A percentile compares a stretch with the other conserved stretches of the same genome.
Conservation (phyloP, 2,329 filamentous ascomycete genomes). For the Penicillium sp. region DNA sequence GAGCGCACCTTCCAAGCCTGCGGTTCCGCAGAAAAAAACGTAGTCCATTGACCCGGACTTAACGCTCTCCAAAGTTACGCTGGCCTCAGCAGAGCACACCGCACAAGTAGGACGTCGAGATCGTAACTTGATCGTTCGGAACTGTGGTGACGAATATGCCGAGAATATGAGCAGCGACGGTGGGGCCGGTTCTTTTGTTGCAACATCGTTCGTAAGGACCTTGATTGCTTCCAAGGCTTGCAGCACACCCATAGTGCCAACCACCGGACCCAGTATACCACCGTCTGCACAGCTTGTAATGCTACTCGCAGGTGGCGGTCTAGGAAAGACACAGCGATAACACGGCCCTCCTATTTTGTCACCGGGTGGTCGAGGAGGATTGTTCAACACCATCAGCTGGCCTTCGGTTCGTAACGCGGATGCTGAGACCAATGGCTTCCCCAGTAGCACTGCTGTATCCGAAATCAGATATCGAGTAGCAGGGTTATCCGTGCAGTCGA, state of each 20-base stretch:
- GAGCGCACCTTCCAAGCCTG: conserved; percentile 61
- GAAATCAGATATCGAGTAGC: conserved; percentile 91
- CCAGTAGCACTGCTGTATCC: conserved; percentile 80
- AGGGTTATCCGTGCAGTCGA: conserved; percentile 96
- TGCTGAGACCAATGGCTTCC: conserved; percentile 83
- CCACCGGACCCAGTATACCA: conserved; percentile 88
- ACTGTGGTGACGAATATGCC: conserved; percentile 54
- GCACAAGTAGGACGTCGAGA: conserved; percentile 72
- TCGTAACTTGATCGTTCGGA: conserved; percentile 77
- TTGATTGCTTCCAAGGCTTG: conserved; percentile 91
- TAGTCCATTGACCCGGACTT: conserved; percentile 76
- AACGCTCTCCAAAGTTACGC: conserved; percentile 67
- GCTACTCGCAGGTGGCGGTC: conserved; percentile 80
- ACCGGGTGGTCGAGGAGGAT: conserved; percentile 68
- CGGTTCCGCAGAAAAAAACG: conserved; percentile 78
- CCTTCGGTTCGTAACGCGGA: conserved; percentile 88
- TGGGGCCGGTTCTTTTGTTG: conserved; percentile 27
- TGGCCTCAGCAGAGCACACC: conserved; percentile 70
- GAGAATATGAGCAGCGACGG: conserved; percentile 50
- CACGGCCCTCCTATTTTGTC: conserved; percentile 73
- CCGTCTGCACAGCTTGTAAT: conserved; percentile 90
- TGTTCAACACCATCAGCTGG: conserved; percentile 87
- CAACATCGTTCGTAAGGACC: conserved; percentile 61
- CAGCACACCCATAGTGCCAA: conserved; percentile 89
- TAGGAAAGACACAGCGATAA: conserved; percentile 91